Evolutionary conservation across 768 basidiomycete species (phyloP), one percentile per base, ranked within the genome.

Genomic region (Suillus luteus): DNA sequence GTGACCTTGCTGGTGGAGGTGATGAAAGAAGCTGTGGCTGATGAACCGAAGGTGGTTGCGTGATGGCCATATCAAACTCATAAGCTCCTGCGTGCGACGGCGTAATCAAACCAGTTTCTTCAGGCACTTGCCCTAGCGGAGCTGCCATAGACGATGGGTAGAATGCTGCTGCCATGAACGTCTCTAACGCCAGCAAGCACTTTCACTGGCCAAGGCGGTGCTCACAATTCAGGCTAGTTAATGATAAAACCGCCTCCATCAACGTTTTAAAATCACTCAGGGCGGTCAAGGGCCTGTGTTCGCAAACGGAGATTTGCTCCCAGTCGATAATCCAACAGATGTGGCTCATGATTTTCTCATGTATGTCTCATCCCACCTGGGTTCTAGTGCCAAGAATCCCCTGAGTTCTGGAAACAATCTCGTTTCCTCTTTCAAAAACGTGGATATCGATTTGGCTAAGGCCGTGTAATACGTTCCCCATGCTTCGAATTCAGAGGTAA

Each of bases 11-110:
- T 24, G 63, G 64, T 61, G 64, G 66, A 64, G 62, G 65, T 64
- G 67, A 69, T 59, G 65, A 55, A 59, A 64, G 63, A 44, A 69
- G 38, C 48, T 66, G 73, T 74, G 74, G 73, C 70, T 66, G 73
- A 63, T 64, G 63, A 67, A 61, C 70, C 67, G 72, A 66, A 66
- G 59, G 59, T 27, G 43, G 27, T 64, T 60, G 67, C 52, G 63
- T 62, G 67, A 79, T 73, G 67, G 85, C 81, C 72, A 87, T 76
- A 75, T 89, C 88, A 78, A 84, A 88, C 81, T 89, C 88, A 82
- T 86, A 82, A 68, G 84, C 86, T 65, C 73, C 76, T 63, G 83
- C 86, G 74, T 87, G 84, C 55, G 84, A 81, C 60, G 84, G 83
- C 51, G 80, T 81, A 52, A 68, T 60, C 55, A 76, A 66, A 66